These are phyloP conservation scores for Yarrowia osloensis DNA, from an alignment of 805 yeast species.

Conservation along the genomic window DNA sequence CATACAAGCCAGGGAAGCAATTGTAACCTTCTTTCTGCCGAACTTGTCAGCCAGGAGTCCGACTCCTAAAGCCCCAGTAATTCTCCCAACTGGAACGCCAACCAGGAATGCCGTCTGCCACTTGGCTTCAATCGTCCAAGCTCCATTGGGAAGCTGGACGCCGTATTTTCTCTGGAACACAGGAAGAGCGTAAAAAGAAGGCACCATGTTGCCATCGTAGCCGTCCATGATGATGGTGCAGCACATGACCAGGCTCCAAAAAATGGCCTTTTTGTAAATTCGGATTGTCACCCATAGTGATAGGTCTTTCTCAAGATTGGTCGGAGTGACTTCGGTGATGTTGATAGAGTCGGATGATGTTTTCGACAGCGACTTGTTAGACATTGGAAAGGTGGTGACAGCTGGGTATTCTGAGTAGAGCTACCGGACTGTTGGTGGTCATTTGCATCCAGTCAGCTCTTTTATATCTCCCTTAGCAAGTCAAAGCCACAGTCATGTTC, in stretches of 20 bases:
- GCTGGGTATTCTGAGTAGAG: too few relatives aligned
- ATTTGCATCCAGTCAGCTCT: too few relatives aligned
- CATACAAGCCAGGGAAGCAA: constrained; percentile 39
- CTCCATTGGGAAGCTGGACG: constrained; percentile 5
- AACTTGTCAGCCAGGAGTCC: constrained; percentile 50
- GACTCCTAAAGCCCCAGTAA: constrained; percentile 51
- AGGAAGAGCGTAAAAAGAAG: constrained; percentile 50
- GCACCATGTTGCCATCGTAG: constrained; percentile 48
- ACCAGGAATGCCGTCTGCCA: constrained; percentile 41
- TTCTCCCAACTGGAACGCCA: constrained; percentile 46
- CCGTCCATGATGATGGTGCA: constrained; percentile 53
- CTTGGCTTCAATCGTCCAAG: constrained; percentile 32
- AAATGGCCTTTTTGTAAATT: constrained; percentile 48
- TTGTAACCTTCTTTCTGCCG: constrained; percentile 49
- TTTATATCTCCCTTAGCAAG: too few relatives aligned
- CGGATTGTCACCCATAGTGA: background rate
- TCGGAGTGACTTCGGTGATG: background rate
- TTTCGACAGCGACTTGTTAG: background rate
- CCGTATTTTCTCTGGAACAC: constrained; percentile 50
- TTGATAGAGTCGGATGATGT: background rate
- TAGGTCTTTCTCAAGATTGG: background rate
- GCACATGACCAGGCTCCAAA: constrained; percentile 51
- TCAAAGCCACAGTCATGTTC: background rate
- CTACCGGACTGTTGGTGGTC: too few relatives aligned
- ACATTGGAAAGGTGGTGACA: background rate